phyloP scores from a whole-genome alignment of 2,329 filamentous ascomycete species.

The Ceratocystis cacaofunesta region DNA sequence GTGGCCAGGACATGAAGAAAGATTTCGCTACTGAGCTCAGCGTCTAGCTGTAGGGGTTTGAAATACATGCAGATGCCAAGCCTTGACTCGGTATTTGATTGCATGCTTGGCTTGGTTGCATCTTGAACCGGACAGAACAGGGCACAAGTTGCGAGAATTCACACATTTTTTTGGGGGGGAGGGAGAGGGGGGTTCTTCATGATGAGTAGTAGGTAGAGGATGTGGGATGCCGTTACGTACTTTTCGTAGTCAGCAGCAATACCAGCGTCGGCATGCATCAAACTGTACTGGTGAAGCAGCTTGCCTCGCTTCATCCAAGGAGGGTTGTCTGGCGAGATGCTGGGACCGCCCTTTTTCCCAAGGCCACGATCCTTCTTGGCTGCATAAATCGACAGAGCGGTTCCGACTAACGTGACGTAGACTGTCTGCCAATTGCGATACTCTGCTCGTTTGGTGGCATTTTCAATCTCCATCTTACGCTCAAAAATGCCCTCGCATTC shows the following conservation, averaged over 20 bases:
- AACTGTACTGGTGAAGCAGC: constrained; percentile 52
- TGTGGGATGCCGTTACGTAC: constrained; percentile 28
- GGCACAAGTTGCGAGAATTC: neutral
- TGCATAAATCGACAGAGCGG: constrained; percentile 49
- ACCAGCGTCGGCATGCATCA: constrained; percentile 61
- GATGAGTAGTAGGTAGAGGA: neutral
- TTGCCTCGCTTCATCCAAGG: constrained; percentile 38
- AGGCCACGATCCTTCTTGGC: constrained; percentile 43
- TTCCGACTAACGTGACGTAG: constrained; percentile 51
- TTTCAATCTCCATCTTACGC: constrained; percentile 51
- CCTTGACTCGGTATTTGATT: neutral
- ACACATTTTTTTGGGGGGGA: too few species aligned
- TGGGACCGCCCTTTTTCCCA: constrained; percentile 35
- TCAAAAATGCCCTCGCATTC: constrained; percentile 41
- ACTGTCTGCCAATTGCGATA: constrained; percentile 50
- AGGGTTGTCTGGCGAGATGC: constrained; percentile 35
- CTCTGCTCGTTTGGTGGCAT: constrained; percentile 46
- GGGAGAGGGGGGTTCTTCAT: too few species aligned
- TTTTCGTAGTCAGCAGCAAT: constrained; percentile 60
- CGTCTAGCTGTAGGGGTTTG: constrained; percentile 2
- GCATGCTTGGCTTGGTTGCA: constrained; percentile 2
- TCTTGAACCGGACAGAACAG: neutral
- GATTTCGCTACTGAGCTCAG: neutral
- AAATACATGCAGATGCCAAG: neutral
- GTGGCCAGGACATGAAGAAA: neutral